A percentile compares a stretch with the other conserved stretches of the same genome.
Conservation (phyloP, 139 green algal species). For the Marvania coccoides region DNA sequence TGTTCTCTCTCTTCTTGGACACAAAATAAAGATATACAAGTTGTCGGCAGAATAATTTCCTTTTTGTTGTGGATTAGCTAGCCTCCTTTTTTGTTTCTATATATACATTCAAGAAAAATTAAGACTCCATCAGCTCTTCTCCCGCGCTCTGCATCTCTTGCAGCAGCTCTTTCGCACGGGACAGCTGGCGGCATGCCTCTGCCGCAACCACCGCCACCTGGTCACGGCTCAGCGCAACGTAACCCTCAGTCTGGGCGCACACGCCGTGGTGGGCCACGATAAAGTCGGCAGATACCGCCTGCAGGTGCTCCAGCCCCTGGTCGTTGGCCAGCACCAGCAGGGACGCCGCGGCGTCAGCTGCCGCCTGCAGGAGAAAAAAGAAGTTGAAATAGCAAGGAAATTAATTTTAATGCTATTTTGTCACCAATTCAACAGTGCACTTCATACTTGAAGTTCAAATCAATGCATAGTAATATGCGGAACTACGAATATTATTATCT, state of each 20-base stretch:
- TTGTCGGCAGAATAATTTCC: too few species aligned
- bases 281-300: slow-evolving; percentile 38
- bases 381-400: background rate
- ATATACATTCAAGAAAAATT: too few species aligned
- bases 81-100: too few species aligned
- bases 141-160: background rate
- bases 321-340: slow-evolving; percentile 50
- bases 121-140: too few species aligned
- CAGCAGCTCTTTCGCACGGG: background rate
- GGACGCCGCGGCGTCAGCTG: slow-evolving; percentile 31
- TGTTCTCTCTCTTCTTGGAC: too few species aligned
- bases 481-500: background rate
- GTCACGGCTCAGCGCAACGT: slow-evolving; percentile 1
- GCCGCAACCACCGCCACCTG: slow-evolving; percentile 30
- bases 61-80: too few species aligned
- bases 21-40: too few species aligned
- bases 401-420: background rate
- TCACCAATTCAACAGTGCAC: too few species aligned
- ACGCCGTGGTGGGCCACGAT: slow-evolving; percentile 18
- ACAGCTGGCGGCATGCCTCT: slow-evolving; percentile 19
- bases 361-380: slow-evolving; percentile 8
- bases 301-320: slow-evolving; percentile 35
- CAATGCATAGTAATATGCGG: too few species aligned
- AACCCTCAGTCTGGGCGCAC: background rate
- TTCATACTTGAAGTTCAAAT: too few species aligned